Evolutionary conservation across 805 yeast genomes (phyloP), one percentile per base, ranked within the genome.

Genomic region (Teunomyces barrocoloradensis): DNA sequence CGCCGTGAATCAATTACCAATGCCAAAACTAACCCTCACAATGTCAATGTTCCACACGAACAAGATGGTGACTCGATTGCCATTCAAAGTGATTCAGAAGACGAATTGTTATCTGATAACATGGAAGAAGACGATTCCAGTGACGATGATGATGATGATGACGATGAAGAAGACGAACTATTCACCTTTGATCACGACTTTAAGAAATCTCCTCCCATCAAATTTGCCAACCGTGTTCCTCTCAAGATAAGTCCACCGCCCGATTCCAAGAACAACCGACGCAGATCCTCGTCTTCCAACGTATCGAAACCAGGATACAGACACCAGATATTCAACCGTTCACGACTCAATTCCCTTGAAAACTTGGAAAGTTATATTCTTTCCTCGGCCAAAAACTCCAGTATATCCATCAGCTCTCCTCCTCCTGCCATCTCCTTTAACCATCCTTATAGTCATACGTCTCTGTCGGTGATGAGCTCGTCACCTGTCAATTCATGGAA

Each of bases 1-100:
- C 63, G 84, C 54, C 66, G 85, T 50, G 82, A 78, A 56, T 76
- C 81, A 11, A 80, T 80, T 32, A 75, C 82, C 17, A 74, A 71
- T 55, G 62, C 72, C 25, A 61, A 63, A 34, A 60, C 69, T 13
- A 80, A 75, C 53, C 59, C 70, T 45, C 83, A 79, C 60, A 69
- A 68, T 52, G 55, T 75, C 20, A 74, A 68, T 49, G 58, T 79
- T 11, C 85, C 85, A 49, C 55, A 60, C 34, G 75, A 68, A 51
- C 64, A 69, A 28, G 44, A 43, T 28, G 33, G 20, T 18, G 46
- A 40, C 38, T 45, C 59, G 4, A 52, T 55, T 28, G 68, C 67
- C 5, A 56, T 62, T 21, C 63, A 56, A 25, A 54, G 65, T 38
- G 74, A 68, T 49, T 59, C 68, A 6, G 73, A 66, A 49, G 66